These are phyloP conservation scores for Aspergillus tubingensis DNA, from an alignment of 2,329 filamentous ascomycete genomes.

Conservation along the genomic window DNA sequence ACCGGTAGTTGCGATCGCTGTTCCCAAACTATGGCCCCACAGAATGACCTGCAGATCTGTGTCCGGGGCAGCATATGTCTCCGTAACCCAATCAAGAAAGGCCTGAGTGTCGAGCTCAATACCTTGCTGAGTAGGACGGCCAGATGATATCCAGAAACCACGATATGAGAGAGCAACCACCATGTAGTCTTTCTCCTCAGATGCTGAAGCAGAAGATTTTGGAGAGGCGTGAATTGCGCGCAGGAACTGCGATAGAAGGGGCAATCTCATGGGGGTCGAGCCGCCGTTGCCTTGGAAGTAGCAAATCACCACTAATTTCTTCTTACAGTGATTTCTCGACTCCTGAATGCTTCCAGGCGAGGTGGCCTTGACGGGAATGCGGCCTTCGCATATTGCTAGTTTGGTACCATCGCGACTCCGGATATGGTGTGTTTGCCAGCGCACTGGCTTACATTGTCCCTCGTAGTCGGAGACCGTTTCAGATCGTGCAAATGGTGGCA, in stretches of 20 bases:
- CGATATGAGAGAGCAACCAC: constrained; percentile 60
- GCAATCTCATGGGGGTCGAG: constrained; percentile 34
- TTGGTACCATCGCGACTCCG: constrained; percentile 45
- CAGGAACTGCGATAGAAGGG: constrained; percentile 51
- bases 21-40: constrained; percentile 78
- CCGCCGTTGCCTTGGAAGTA: constrained; percentile 40
- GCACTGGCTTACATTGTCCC: constrained; percentile 60
- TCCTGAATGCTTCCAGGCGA: constrained; percentile 25
- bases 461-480: constrained; percentile 68
- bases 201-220: not conserved
- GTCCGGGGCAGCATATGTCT: constrained; percentile 35
- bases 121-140: constrained; percentile 68
- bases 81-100: constrained; percentile 62
- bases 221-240: constrained; percentile 23
- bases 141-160: constrained; percentile 76
- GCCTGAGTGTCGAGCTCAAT: constrained; percentile 70
- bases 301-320: constrained; percentile 29
- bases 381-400: constrained; percentile 64
- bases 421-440: constrained; percentile 63
- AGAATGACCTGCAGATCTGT: constrained; percentile 53
- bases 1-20: constrained; percentile 68
- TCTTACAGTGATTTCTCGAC: not conserved
- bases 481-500: constrained; percentile 69
- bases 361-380: constrained; percentile 55
- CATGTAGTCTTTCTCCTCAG: constrained; percentile 30